Evolutionary conservation across 2,329 filamentous ascomycete genomes (phyloP).

Genomic region (Fusarium nodosum): DNA sequence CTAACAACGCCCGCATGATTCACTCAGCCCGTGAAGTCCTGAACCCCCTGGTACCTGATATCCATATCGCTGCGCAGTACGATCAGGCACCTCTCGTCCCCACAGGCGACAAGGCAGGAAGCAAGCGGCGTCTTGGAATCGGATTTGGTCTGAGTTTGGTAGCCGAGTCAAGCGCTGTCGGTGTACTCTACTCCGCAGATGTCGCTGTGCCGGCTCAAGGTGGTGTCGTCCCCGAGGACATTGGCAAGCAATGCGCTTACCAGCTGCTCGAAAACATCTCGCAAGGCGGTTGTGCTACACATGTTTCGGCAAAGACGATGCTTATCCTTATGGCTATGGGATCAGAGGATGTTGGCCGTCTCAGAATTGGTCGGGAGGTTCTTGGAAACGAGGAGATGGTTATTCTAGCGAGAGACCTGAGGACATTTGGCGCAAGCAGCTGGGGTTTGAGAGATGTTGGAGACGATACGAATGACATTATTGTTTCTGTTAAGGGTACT

Average conservation of each 20-base stretch:
- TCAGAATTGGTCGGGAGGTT: slow-evolving; percentile 85
- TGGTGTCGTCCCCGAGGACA: slow-evolving; percentile 88
- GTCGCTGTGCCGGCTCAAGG: slow-evolving; percentile 80
- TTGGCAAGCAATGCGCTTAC: slow-evolving; percentile 88
- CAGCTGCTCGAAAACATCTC: slow-evolving; percentile 88
- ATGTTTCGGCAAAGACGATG: slow-evolving; percentile 78
- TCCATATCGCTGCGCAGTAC: slow-evolving; percentile 88
- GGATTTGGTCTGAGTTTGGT: slow-evolving; percentile 93
- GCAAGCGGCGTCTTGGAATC: slow-evolving; percentile 79
- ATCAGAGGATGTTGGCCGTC: slow-evolving; percentile 90
- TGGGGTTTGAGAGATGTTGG: slow-evolving; percentile 88
- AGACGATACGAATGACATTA: slow-evolving; percentile 77
- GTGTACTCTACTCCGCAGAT: slow-evolving; percentile 90
- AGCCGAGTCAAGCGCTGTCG: slow-evolving; percentile 86
- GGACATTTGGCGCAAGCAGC: slow-evolving; percentile 87
- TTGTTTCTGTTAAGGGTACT: slow-evolving; percentile 91
- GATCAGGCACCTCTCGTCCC: slow-evolving; percentile 73
- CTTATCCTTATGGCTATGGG: slow-evolving; percentile 98
- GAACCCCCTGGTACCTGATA: slow-evolving; percentile 87
- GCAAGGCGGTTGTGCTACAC: slow-evolving; percentile 84
- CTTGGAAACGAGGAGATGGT: slow-evolving; percentile 85
- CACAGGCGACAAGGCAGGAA: slow-evolving; percentile 66
- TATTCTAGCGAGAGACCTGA: slow-evolving; percentile 84
- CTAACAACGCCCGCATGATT: slow-evolving; percentile 96
- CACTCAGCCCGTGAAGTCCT: slow-evolving; percentile 88